Evolutionary conservation across 495 filamentous ascomycete genomes (phyloP).

Genomic region (Penicillium pancosmium): DNA sequence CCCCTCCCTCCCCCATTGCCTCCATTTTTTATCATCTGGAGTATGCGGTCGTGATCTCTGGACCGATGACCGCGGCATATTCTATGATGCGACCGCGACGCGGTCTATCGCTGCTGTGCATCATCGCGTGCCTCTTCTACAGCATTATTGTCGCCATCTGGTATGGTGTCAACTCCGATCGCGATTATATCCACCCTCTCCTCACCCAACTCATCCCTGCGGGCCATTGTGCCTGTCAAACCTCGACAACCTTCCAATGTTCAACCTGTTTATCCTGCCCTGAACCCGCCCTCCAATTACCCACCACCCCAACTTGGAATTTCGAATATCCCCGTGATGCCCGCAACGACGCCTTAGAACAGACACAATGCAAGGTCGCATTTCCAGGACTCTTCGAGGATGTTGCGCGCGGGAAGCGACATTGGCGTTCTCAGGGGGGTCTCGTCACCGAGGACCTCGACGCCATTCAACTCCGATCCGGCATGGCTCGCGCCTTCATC

Average conservation of each 20-base stretch:
- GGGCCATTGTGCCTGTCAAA: slow-evolving; percentile 45
- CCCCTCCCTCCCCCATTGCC: neutral
- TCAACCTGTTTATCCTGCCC: slow-evolving; percentile 42
- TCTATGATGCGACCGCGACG: slow-evolving; percentile 30
- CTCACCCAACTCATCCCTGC: slow-evolving; percentile 45
- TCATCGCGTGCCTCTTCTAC: slow-evolving; percentile 23
- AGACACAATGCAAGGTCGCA: slow-evolving; percentile 41
- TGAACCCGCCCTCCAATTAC: slow-evolving; percentile 18
- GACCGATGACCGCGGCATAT: slow-evolving; percentile 29
- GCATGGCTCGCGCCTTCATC: slow-evolving; percentile 43
- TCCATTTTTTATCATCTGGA: neutral
- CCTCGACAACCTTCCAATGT: slow-evolving; percentile 45
- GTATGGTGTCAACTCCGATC: slow-evolving; percentile 46
- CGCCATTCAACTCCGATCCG: slow-evolving; percentile 27
- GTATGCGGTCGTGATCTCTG: slow-evolving; percentile 6
- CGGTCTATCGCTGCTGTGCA: slow-evolving; percentile 28
- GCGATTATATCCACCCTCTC: slow-evolving; percentile 40
- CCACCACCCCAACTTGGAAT: slow-evolving; percentile 29
- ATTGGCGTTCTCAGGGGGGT: slow-evolving; percentile 33
- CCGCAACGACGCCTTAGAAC: slow-evolving; percentile 38
- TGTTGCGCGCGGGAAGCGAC: slow-evolving; percentile 35
- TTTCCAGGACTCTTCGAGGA: slow-evolving; percentile 55
- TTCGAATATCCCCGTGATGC: slow-evolving; percentile 40
- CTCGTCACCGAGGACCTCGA: slow-evolving; percentile 38
- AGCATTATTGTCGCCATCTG: slow-evolving; percentile 32